phyloP scores from a whole-genome alignment of 352 stramenopile genomes.

The Globisporangium parvum region DNA sequence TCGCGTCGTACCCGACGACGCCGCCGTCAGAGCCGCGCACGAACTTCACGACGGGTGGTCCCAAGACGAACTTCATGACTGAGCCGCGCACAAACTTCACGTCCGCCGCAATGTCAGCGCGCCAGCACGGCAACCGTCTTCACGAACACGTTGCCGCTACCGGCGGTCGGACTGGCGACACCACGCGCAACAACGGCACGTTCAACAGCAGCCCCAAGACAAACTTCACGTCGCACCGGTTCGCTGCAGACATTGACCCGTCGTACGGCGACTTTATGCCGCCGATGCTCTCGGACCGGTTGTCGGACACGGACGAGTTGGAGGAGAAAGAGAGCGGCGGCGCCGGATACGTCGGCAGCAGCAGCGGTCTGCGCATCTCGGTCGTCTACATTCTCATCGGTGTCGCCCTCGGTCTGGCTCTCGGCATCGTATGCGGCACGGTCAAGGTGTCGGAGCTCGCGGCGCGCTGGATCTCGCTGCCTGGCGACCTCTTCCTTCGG shows the following conservation, averaged over 20 bases:
- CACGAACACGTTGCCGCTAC: background rate
- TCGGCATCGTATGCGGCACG: conserved; percentile 20
- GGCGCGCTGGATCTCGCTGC: conserved; percentile 57
- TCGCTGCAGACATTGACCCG: background rate
- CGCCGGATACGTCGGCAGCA: conserved; percentile 3
- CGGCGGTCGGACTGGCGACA: background rate
- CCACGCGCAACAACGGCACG: conserved; percentile 20
- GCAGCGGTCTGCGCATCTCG: conserved; percentile 43
- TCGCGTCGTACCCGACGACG: conserved; percentile 5
- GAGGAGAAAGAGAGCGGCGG: background rate
- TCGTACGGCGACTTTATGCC: conserved; percentile 2
- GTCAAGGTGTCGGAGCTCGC: conserved; percentile 33
- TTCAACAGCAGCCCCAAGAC: conserved; percentile 8
- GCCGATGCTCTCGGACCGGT: background rate
- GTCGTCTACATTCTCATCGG: conserved; percentile 48
- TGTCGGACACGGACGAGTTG: conserved; percentile 2
- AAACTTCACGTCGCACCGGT: conserved; percentile 1
- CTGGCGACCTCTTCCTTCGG: conserved; percentile 68
- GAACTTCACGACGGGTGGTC: background rate
- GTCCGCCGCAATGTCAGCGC: background rate
- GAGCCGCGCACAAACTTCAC: conserved; percentile 4
- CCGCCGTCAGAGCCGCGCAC: conserved; percentile 1
- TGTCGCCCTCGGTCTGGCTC: conserved; percentile 33
- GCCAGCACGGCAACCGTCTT: background rate
- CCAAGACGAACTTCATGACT: background rate